phyloP scores from a whole-genome alignment of 2,329 filamentous ascomycete species.

The Penicillium sp. region DNA sequence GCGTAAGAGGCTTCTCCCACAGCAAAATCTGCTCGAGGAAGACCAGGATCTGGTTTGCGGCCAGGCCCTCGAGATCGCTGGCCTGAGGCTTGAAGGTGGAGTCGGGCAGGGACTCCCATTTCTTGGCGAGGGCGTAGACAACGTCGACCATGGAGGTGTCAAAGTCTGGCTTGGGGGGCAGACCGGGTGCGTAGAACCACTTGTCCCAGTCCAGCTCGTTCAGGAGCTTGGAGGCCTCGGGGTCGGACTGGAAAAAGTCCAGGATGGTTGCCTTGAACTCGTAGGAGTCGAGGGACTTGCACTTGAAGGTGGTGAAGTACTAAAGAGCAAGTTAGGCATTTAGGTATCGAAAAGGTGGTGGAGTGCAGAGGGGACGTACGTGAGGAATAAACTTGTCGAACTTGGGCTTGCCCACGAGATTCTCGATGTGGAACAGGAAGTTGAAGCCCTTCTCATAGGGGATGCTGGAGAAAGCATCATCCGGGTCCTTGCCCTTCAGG shows the following conservation, averaged over 20 bases:
- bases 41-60: conserved; percentile 85
- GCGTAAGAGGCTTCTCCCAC: conserved; percentile 64
- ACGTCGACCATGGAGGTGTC: conserved; percentile 84
- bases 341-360: background rate
- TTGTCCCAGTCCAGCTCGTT: conserved; percentile 82
- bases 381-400: conserved; percentile 96
- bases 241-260: conserved; percentile 76
- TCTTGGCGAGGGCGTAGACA: conserved; percentile 78
- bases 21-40: conserved; percentile 80
- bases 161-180: conserved; percentile 87
- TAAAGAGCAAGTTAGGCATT: conserved; percentile 23
- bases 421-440: conserved; percentile 89
- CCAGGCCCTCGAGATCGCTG: conserved; percentile 72
- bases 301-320: conserved; percentile 84
- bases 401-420: conserved; percentile 76
- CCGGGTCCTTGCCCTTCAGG: conserved; percentile 87
- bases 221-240: conserved; percentile 62
- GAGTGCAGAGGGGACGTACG: conserved; percentile 33
- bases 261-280: conserved; percentile 90
- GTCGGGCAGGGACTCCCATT: conserved; percentile 67
- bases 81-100: conserved; percentile 61
- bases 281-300: conserved; percentile 86
- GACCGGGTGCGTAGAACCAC: conserved; percentile 84
- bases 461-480: conserved; percentile 89
- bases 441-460: conserved; percentile 97